phyloP scores from a whole-genome alignment of 768 basidiomycete genomes.

The Tricholoma sp. region DNA sequence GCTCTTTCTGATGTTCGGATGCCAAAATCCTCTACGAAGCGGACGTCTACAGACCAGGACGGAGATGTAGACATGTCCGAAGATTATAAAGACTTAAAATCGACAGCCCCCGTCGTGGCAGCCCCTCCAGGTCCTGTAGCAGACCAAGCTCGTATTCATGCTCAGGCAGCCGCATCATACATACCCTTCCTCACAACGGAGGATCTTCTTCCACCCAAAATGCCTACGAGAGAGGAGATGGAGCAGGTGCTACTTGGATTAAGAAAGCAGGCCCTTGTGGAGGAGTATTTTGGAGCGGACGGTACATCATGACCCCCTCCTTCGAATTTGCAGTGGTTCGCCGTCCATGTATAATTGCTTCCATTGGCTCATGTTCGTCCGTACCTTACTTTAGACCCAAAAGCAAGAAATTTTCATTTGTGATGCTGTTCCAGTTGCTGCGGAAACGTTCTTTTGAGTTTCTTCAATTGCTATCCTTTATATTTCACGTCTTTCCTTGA shows the following conservation, averaged over 20 bases:
- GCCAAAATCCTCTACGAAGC: constrained; percentile 32
- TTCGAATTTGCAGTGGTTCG: neutral
- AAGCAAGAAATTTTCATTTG: too few relatives aligned
- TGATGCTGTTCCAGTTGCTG: too few relatives aligned
- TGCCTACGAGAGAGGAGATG: constrained; percentile 77
- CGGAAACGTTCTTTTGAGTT: too few relatives aligned
- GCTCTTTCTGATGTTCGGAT: constrained; percentile 38
- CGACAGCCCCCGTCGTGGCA: constrained; percentile 17
- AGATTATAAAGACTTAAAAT: constrained; percentile 27
- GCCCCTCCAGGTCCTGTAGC: constrained; percentile 18
- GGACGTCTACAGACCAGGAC: constrained; percentile 48
- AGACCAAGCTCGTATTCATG: constrained; percentile 34
- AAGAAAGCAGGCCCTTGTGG: constrained; percentile 75
- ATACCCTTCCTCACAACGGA: constrained; percentile 74
- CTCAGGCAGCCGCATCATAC: constrained; percentile 58
- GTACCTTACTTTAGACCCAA: neutral
- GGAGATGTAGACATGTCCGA: constrained; percentile 38
- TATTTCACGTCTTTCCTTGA: too few relatives aligned
- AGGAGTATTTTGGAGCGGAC: constrained; percentile 58
- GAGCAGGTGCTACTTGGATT: constrained; percentile 68
- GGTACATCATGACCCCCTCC: constrained; percentile 9
- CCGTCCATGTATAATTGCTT: neutral
- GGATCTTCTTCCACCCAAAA: constrained; percentile 65
- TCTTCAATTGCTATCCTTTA: too few relatives aligned
- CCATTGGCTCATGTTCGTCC: neutral